phyloP scores from a whole-genome alignment of 2,329 filamentous ascomycete species.

The Aspergillus neotritici region DNA sequence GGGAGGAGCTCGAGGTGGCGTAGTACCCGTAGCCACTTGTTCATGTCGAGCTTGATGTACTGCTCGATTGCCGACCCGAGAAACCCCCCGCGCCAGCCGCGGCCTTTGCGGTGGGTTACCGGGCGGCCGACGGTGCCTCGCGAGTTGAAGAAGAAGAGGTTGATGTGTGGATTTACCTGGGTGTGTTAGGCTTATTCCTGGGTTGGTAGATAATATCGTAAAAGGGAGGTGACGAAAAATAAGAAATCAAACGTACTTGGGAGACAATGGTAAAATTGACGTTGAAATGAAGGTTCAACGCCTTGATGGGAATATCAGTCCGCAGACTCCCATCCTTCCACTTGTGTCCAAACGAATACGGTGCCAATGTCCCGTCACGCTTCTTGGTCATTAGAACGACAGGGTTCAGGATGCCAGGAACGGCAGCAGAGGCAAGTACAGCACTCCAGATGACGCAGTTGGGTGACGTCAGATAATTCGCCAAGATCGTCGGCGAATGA shows the following conservation, averaged over 20 bases:
- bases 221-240: not conserved
- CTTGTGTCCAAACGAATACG: slow-evolving; percentile 96
- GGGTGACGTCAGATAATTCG: slow-evolving; percentile 90
- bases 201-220: not conserved
- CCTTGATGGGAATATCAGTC: slow-evolving; percentile 92
- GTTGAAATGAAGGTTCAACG: slow-evolving; percentile 93
- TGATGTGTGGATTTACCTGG: slow-evolving; percentile 94
- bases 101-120: slow-evolving; percentile 86
- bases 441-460: slow-evolving; percentile 99
- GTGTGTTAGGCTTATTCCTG: slow-evolving; percentile 21
- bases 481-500: slow-evolving; percentile 83
- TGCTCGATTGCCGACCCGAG: slow-evolving; percentile 88
- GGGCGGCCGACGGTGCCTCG: slow-evolving; percentile 86
- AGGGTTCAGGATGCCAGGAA: slow-evolving; percentile 92
- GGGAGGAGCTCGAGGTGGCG: slow-evolving; percentile 88
- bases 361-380: slow-evolving; percentile 67
- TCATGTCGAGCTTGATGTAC: slow-evolving; percentile 91
- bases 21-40: slow-evolving; percentile 95
- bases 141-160: slow-evolving; percentile 97
- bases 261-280: slow-evolving; percentile 92
- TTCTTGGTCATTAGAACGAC: slow-evolving; percentile 90
- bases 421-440: slow-evolving; percentile 87
- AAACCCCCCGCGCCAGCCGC: slow-evolving; percentile 94
- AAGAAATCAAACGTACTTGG: slow-evolving; percentile 35
- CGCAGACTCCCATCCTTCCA: slow-evolving; percentile 96